phyloP scores from a whole-genome alignment of 345 rosid genomes.

The Lumnitzera racemosa region DNA sequence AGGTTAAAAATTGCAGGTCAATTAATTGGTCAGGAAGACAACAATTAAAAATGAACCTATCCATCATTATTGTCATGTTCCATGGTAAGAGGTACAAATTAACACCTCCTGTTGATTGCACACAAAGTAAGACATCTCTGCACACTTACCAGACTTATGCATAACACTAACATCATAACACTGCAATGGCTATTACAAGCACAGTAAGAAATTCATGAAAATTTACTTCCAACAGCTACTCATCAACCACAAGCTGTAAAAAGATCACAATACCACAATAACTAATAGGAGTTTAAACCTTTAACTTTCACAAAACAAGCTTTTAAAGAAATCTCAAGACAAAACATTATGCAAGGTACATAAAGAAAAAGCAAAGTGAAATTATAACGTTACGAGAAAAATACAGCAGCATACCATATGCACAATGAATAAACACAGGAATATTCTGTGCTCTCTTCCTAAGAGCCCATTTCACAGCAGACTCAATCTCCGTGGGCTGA shows the following conservation, averaged over 20 bases:
- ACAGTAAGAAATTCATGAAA: too few relatives aligned
- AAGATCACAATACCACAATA: neutral
- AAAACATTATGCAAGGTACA: neutral
- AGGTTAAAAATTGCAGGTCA: too few relatives aligned
- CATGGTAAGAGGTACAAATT: too few relatives aligned
- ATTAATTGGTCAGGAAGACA: too few relatives aligned
- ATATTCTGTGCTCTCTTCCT: constrained; percentile 51
- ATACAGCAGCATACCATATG: constrained; percentile 43
- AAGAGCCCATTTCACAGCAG: constrained; percentile 69
- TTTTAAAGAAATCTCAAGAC: neutral
- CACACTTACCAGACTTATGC: too few relatives aligned
- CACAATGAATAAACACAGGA: constrained; percentile 60
- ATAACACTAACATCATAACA: too few relatives aligned
- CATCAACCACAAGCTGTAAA: neutral
- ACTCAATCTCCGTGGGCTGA: constrained; percentile 53
- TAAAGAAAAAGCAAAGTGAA: neutral
- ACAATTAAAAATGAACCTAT: too few relatives aligned
- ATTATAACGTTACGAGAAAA: neutral
- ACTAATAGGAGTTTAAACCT: neutral
- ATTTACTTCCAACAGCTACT: neutral
- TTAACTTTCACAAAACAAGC: neutral
- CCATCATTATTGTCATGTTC: too few relatives aligned
- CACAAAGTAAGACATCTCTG: too few relatives aligned
- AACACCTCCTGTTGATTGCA: too few relatives aligned
- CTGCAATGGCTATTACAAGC: neutral